A percentile compares a stretch with the other conserved stretches of the same genome.
These are phyloP conservation scores for Silene noctiflora DNA, from an alignment of 179 eudicot genomes.

Conservation along the genomic window DNA sequence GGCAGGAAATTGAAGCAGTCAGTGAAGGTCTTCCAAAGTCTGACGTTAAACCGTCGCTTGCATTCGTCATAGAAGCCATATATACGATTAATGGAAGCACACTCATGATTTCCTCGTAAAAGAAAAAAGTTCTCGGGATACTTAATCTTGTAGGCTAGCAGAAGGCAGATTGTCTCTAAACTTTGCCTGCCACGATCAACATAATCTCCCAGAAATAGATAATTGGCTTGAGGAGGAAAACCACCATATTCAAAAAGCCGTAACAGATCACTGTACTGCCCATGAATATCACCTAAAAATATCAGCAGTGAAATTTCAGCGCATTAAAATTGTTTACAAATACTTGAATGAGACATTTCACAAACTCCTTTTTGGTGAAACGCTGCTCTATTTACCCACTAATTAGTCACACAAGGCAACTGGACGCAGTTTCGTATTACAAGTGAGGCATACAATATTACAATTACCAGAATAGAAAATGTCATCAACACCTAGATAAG, in stretches of 20 bases:
- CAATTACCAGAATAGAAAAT: too few relatives aligned
- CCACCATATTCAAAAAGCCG: conserved; percentile 88
- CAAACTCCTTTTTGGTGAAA: too few relatives aligned
- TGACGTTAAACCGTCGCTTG: conserved; percentile 79
- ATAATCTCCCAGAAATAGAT: conserved; percentile 83
- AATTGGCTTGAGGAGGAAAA: conserved; percentile 77
- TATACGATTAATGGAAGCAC: conserved; percentile 80
- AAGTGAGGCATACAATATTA: too few relatives aligned
- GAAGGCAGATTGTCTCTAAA: conserved; percentile 82
- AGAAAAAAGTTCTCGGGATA: conserved; percentile 84
- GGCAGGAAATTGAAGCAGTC: conserved; percentile 89
- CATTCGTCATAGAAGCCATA: conserved; percentile 83
- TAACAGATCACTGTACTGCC: conserved; percentile 83
- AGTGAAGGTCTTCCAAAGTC: conserved; percentile 83
- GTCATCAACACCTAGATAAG: too few relatives aligned
- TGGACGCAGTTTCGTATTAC: too few relatives aligned
- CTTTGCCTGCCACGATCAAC: conserved; percentile 85
- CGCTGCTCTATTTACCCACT: too few relatives aligned
- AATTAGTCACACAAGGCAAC: too few relatives aligned
- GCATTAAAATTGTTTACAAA: conserved; percentile 1
- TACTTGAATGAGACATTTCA: too few relatives aligned
- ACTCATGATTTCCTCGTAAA: conserved; percentile 81
- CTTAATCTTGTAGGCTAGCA: conserved; percentile 78
- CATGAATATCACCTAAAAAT: conserved; percentile 84
- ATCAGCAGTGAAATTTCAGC: not conserved